Conservation (phyloP, 2,329 filamentous ascomycete species). For the Neoascochyta sp. region DNA sequence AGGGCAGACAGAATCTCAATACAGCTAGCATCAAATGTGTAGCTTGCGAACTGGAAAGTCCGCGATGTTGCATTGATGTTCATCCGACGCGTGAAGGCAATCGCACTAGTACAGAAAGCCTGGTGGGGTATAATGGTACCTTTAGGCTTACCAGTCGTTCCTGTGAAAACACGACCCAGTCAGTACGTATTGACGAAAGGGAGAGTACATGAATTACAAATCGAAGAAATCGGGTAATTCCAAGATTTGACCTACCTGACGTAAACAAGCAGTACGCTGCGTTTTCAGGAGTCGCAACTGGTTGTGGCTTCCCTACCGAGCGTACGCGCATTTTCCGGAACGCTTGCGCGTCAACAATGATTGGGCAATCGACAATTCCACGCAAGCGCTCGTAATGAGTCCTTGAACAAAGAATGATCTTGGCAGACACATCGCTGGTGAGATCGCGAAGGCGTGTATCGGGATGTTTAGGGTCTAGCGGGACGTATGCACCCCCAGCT, state of each 20-base stretch:
- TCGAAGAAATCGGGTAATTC: no score
- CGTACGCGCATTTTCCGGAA: no score
- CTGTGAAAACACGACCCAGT: no score
- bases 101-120: slow-evolving; percentile 51
- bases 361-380: no score
- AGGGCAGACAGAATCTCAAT: slow-evolving; percentile 54
- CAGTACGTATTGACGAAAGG: no score
- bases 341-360: no score
- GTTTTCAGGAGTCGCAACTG: no score
- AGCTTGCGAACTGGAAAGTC: slow-evolving; percentile 50
- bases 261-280: no score
- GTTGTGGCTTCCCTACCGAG: no score
- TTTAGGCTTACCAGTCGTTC: slow-evolving; percentile 47
- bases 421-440: slow-evolving; percentile 27
- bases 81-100: slow-evolving; percentile 27
- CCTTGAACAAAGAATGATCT: slow-evolving; percentile 18
- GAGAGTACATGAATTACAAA: slow-evolving; percentile 57
- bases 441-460: slow-evolving; percentile 36
- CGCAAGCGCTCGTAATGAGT: no score
- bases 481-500: slow-evolving; percentile 37
- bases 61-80: slow-evolving; percentile 50
- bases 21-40: slow-evolving; percentile 56
- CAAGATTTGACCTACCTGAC: no score
- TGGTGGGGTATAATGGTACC: slow-evolving; percentile 62
- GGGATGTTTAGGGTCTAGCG: slow-evolving; percentile 39